Conservation (phyloP, 2,329 filamentous ascomycete genomes). For the Teratosphaeria pseudoeucalypti region DNA sequence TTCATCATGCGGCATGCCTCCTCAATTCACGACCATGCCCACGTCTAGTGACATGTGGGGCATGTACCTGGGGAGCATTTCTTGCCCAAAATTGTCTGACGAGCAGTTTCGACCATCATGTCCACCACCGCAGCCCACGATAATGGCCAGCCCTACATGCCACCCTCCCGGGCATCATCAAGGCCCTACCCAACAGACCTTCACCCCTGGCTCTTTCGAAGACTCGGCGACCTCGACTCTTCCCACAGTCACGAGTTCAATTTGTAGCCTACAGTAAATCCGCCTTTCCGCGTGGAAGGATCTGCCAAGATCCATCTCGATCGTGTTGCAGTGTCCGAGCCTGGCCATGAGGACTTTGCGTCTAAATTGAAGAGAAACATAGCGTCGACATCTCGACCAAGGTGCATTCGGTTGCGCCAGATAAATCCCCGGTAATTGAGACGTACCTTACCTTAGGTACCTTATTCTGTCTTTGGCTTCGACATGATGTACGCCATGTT, state of each 20-base stretch:
- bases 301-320: constrained; percentile 83
- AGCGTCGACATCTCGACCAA: background rate
- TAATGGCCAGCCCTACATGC: too few species aligned
- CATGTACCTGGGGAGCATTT: background rate
- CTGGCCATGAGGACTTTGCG: constrained; percentile 73
- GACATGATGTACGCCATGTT: background rate
- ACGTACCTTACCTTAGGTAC: too few species aligned
- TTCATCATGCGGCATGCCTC: too few species aligned
- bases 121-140: too few species aligned
- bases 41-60: too few species aligned
- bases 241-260: constrained; percentile 75
- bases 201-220: constrained; percentile 68
- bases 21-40: too few species aligned
- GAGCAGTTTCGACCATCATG: too few species aligned
- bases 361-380: constrained; percentile 73
- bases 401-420: too few species aligned
- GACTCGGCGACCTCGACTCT: constrained; percentile 60
- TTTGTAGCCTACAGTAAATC: constrained; percentile 69
- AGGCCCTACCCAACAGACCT: too few species aligned
- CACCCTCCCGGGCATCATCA: too few species aligned
- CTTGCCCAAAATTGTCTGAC: background rate
- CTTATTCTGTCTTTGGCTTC: background rate
- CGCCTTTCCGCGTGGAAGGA: constrained; percentile 39
- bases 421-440: too few species aligned
- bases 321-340: constrained; percentile 85